Evolutionary conservation across 1,284 basidiomycete species (phyloP).

Genomic region (Xerocomus amazonicus): DNA sequence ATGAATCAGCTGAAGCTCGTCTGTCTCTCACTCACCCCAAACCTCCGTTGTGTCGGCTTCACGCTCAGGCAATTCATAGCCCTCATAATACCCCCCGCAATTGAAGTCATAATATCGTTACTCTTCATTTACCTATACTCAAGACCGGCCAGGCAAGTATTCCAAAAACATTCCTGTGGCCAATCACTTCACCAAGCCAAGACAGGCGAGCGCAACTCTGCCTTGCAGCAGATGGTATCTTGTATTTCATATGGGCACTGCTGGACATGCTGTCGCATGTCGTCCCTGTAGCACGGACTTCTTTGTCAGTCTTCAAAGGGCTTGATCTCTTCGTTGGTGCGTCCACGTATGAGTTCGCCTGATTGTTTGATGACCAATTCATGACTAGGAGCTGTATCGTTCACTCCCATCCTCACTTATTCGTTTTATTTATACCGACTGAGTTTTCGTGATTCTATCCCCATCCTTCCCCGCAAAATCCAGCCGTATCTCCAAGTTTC

Average conservation of each 20-base stretch:
- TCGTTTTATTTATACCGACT: constrained; percentile 53
- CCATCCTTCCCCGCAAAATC: constrained; percentile 48
- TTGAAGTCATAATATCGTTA: constrained; percentile 59
- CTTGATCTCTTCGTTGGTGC: constrained; percentile 47
- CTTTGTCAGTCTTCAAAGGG: constrained; percentile 34
- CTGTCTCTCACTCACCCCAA: constrained; percentile 67
- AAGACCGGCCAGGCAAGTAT: constrained; percentile 52
- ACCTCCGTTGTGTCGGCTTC: constrained; percentile 64
- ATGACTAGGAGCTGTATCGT: constrained; percentile 44
- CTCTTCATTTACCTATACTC: constrained; percentile 49
- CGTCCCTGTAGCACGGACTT: constrained; percentile 45
- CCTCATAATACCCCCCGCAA: constrained; percentile 57
- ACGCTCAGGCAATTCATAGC: constrained; percentile 44
- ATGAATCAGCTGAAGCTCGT: constrained; percentile 41
- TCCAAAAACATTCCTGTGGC: neutral
- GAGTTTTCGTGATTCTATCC: constrained; percentile 45
- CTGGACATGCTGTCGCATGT: constrained; percentile 59
- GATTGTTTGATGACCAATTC: neutral
- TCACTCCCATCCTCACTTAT: constrained; percentile 55
- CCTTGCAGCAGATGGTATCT: constrained; percentile 57
- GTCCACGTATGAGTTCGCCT: constrained; percentile 14
- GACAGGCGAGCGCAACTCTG: constrained; percentile 50
- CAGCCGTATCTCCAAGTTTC: constrained; percentile 43
- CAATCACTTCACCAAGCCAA: neutral
- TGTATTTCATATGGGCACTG: constrained; percentile 56